These are phyloP conservation scores for Lactarius deliciosus DNA, from an alignment of 768 basidiomycete genomes.

Conservation along the genomic window DNA sequence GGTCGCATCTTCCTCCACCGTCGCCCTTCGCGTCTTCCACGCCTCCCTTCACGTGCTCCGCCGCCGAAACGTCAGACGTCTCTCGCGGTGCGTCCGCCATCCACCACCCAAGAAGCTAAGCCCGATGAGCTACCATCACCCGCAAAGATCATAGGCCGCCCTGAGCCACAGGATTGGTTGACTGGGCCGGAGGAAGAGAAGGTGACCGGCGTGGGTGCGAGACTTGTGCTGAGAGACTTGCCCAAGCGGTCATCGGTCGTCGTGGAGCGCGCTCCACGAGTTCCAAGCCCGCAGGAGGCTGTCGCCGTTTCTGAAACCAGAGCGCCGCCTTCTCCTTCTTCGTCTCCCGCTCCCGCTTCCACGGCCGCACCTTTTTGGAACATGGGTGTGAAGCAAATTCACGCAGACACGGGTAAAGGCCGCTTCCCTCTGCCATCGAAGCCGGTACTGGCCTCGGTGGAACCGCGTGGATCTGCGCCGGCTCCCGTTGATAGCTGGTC, in stretches of 20 bases:
- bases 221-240: conserved; percentile 62
- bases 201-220: conserved; percentile 12
- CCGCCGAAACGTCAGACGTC: conserved; percentile 52
- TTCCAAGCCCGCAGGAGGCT: conserved; percentile 35
- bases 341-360: conserved; percentile 16
- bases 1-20: conserved; percentile 23
- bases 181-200: conserved; percentile 61
- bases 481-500: conserved; percentile 32
- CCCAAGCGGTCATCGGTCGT: conserved; percentile 73
- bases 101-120: neutral
- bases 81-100: conserved; percentile 26
- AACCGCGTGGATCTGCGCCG: conserved; percentile 26
- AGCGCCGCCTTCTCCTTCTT: conserved; percentile 18
- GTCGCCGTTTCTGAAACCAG: conserved; percentile 22
- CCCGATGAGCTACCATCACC: conserved; percentile 31
- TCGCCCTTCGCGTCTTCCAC: conserved; percentile 29
- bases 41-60: conserved; percentile 42
- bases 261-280: conserved; percentile 42
- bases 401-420: conserved; percentile 13
- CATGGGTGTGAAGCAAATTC: conserved; percentile 9
- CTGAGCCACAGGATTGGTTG: conserved; percentile 62
- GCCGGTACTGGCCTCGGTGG: conserved; percentile 16
- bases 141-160: conserved; percentile 33
- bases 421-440: conserved; percentile 25
- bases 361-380: conserved; percentile 10